Percentiles rank a stretch among this genome's conserved stretches.
phyloP scores from a whole-genome alignment of 1,284 basidiomycete genomes.

The Entoloma clypeatum region DNA sequence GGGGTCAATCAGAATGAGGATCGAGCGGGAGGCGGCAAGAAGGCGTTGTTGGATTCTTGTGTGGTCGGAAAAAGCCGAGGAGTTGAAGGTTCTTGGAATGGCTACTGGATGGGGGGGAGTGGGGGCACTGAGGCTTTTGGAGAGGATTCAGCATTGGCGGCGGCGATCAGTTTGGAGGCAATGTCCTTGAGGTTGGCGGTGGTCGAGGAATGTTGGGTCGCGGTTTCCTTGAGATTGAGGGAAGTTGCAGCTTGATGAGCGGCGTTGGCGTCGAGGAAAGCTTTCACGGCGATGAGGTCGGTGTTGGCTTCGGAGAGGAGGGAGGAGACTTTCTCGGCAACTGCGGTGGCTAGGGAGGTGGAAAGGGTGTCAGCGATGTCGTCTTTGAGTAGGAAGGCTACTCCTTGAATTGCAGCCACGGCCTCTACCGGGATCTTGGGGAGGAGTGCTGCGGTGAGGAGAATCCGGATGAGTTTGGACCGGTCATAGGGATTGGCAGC shows the following conservation, averaged over 20 bases:
- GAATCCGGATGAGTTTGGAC: background rate
- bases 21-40: background rate
- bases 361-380: background rate
- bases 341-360: background rate
- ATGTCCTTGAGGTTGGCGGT: background rate
- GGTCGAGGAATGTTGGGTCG: no score
- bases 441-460: background rate
- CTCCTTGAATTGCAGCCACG: background rate
- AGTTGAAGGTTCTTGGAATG: background rate
- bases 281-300: no score
- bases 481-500: background rate
- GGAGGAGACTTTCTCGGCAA: background rate
- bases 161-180: background rate
- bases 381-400: constrained; percentile 2
- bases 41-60: background rate
- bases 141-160: background rate
- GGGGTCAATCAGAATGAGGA: background rate
- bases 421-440: background rate
- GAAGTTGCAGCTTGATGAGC: no score
- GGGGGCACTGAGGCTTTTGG: background rate
- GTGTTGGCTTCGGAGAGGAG: background rate
- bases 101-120: background rate
- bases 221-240: no score
- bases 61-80: no score
- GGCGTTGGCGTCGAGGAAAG: no score